These are phyloP conservation scores for Hortiboletus campestris DNA, from an alignment of 768 basidiomycete species.

Conservation along the genomic window DNA sequence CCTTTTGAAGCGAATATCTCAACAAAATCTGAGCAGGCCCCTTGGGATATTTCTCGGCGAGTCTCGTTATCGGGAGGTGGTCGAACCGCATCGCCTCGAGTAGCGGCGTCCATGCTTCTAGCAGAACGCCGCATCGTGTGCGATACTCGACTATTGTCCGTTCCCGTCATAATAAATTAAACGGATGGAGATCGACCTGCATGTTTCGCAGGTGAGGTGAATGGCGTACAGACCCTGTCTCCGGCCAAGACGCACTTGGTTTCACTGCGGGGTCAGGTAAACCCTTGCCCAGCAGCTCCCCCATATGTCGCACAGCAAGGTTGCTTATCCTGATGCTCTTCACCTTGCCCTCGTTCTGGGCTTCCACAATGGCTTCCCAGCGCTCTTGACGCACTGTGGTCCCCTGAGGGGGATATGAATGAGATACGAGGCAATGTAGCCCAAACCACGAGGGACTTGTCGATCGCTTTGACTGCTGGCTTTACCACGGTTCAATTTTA, in stretches of 20 bases:
- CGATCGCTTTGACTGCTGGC: constrained; percentile 52
- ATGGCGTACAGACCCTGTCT: background rate
- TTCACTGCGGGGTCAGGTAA: constrained; percentile 52
- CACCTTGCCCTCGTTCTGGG: background rate
- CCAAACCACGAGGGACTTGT: constrained; percentile 43
- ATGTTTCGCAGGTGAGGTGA: constrained; percentile 5
- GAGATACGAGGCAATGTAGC: constrained; percentile 1
- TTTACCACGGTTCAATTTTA: constrained; percentile 47
- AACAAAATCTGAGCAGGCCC: constrained; percentile 59
- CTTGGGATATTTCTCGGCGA: constrained; percentile 56
- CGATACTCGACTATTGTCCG: constrained; percentile 57
- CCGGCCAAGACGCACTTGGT: constrained; percentile 45
- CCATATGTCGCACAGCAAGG: constrained; percentile 40
- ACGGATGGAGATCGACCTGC: constrained; percentile 62
- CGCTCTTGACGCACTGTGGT: constrained; percentile 4
- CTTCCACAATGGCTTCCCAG: constrained; percentile 1
- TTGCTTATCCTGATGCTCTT: constrained; percentile 6
- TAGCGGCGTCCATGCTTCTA: constrained; percentile 48
- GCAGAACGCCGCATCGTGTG: constrained; percentile 51
- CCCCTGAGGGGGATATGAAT: constrained; percentile 4
- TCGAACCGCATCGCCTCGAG: constrained; percentile 55
- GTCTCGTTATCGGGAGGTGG: constrained; percentile 47
- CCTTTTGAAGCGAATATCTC: constrained; percentile 65
- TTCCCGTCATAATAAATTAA: constrained; percentile 52
- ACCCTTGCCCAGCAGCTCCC: constrained; percentile 47